These are phyloP conservation scores for Cichorium intybus DNA, from an alignment of 140 eudicot species.

Conservation along the genomic window DNA sequence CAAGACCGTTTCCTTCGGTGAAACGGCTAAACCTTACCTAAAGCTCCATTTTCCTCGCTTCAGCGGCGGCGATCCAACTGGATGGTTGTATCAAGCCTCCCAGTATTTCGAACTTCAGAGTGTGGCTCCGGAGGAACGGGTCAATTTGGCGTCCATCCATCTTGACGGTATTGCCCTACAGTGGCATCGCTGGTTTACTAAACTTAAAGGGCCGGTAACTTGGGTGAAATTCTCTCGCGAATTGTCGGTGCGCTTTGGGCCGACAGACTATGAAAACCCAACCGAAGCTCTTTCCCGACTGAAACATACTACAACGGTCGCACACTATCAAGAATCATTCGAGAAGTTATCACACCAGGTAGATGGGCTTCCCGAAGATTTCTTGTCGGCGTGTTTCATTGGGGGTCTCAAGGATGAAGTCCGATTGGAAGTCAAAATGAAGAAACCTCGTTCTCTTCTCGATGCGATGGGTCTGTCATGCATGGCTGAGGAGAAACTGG, in stretches of 20 bases:
- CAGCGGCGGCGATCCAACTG: slow-evolving; percentile 12
- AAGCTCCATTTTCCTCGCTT: slow-evolving; percentile 17
- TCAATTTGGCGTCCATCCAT: slow-evolving; percentile 14
- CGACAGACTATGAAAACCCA: slow-evolving; percentile 20
- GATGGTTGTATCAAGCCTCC: slow-evolving; percentile 19
- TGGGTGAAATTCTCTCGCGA: slow-evolving; percentile 13
- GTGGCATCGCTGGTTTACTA: slow-evolving; percentile 22
- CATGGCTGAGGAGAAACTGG: slow-evolving; percentile 10
- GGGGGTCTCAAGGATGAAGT: slow-evolving; percentile 17
- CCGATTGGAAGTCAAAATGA: slow-evolving; percentile 15
- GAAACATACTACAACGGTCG: background rate
- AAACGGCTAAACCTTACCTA: background rate
- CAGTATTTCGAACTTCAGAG: slow-evolving; percentile 20
- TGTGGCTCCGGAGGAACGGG: slow-evolving; percentile 12
- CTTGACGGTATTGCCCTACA: slow-evolving; percentile 17
- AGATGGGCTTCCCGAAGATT: slow-evolving; percentile 8
- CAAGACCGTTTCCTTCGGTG: slow-evolving; percentile 1
- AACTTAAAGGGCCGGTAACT: background rate
- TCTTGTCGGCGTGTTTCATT: slow-evolving; percentile 10
- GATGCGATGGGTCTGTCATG: slow-evolving; percentile 10
- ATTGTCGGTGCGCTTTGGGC: background rate
- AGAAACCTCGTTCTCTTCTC: background rate
- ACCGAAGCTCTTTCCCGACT: slow-evolving; percentile 10
- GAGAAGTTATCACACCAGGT: slow-evolving; percentile 18
- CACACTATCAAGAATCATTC: slow-evolving; percentile 5